Conservation (phyloP, 305 asterid species). For the Galium porrigens region DNA sequence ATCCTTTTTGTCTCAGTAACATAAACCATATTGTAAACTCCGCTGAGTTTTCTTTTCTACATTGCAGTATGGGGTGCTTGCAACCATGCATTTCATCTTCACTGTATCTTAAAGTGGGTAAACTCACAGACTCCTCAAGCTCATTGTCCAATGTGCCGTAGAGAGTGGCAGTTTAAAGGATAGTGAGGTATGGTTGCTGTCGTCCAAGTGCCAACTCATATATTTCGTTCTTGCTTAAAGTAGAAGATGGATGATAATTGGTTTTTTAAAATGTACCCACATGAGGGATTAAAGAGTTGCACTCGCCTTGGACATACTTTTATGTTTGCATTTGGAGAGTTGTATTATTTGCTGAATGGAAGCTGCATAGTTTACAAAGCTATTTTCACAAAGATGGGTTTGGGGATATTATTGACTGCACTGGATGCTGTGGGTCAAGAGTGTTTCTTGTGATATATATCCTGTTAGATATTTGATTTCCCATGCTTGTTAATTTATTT, state of each 20-base stretch:
- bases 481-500: too few relatives aligned
- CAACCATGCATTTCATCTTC: slow-evolving; percentile 88
- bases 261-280: background rate
- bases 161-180: slow-evolving; percentile 87
- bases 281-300: too few relatives aligned
- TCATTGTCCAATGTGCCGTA: slow-evolving; percentile 85
- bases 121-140: slow-evolving; percentile 76
- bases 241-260: background rate
- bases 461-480: background rate
- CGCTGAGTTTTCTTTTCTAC: background rate
- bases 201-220: background rate
- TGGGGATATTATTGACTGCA: too few relatives aligned
- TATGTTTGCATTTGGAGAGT: too few relatives aligned
- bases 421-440: too few relatives aligned
- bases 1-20: background rate
- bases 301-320: too few relatives aligned
- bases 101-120: slow-evolving; percentile 87
- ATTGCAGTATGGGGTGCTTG: slow-evolving; percentile 71
- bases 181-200: slow-evolving; percentile 11
- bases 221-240: background rate
- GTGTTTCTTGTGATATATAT: background rate
- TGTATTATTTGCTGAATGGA: too few relatives aligned
- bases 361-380: too few relatives aligned
- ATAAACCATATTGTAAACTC: background rate
- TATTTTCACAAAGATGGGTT: too few relatives aligned